Conservation (phyloP, 805 yeast genomes). For the Candida patagonica region DNA sequence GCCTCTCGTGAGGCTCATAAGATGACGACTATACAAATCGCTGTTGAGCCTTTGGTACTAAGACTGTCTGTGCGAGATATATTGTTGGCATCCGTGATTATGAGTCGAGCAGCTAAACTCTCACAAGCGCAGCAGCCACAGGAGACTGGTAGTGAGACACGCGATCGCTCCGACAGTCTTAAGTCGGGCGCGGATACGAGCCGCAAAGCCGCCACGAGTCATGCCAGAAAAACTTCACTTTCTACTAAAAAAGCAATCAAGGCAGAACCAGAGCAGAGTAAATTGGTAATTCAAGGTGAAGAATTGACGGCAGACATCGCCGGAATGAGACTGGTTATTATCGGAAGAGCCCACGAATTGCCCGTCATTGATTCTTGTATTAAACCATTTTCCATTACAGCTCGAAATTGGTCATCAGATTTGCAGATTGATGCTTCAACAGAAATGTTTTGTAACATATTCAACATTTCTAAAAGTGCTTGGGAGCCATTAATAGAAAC, state of each 20-base stretch:
- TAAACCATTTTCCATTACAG: slow-evolving; percentile 56
- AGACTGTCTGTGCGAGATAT: slow-evolving; percentile 84
- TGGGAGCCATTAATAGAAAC: slow-evolving; percentile 91
- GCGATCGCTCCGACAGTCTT: slow-evolving; percentile 10
- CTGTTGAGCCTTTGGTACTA: slow-evolving; percentile 71
- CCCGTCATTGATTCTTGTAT: slow-evolving; percentile 77
- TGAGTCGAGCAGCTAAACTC: slow-evolving; percentile 55
- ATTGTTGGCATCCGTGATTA: slow-evolving; percentile 62
- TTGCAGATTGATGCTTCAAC: slow-evolving; percentile 60
- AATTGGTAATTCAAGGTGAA: slow-evolving; percentile 52
- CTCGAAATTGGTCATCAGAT: slow-evolving; percentile 82
- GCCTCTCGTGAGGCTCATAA: slow-evolving; percentile 51
- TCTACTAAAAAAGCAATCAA: not conserved
- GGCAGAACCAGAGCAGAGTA: not conserved
- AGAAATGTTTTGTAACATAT: slow-evolving; percentile 63
- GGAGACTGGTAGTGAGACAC: not conserved
- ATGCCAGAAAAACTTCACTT: not conserved
- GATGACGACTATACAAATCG: slow-evolving; percentile 55
- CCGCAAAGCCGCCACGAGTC: slow-evolving; percentile 3
- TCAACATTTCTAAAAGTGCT: slow-evolving; percentile 77
- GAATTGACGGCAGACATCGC: slow-evolving; percentile 56
- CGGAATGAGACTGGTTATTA: slow-evolving; percentile 71
- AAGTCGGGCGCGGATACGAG: slow-evolving; percentile 6
- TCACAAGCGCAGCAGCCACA: slow-evolving; percentile 35
- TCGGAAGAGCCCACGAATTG: slow-evolving; percentile 86